Conservation (phyloP, 148 eudicot genomes). For the Salicornia ramosissima region DNA sequence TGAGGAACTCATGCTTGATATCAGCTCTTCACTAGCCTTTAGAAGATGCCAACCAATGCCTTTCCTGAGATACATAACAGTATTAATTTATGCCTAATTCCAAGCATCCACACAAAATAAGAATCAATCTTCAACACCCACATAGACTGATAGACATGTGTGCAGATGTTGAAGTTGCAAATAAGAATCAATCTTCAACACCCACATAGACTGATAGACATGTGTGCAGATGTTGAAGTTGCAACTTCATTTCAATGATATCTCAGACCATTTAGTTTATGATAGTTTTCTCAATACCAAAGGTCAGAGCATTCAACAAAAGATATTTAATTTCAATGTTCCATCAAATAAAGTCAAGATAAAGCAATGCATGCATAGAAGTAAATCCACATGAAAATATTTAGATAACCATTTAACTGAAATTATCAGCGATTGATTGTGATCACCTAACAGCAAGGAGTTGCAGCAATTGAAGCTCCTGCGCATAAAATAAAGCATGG, state of each 20-base stretch:
- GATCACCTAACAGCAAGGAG: not conserved
- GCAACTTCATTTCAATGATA: not conserved
- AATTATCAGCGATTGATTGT: not conserved
- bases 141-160: not conserved
- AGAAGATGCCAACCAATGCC: constrained; percentile 98
- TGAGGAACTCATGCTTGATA: constrained; percentile 59
- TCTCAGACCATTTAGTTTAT: not conserved
- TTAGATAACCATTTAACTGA: not conserved
- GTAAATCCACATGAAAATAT: not conserved
- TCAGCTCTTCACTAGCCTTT: constrained; percentile 85
- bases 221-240: not conserved
- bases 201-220: not conserved
- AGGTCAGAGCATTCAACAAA: not conserved
- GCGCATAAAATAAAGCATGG: not conserved
- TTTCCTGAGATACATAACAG: constrained; percentile 47
- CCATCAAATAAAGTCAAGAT: not conserved
- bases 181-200: not conserved
- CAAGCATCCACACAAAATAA: not conserved
- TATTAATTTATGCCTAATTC: constrained; percentile 4
- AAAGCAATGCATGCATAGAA: not conserved
- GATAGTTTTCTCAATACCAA: not conserved
- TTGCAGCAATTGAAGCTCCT: not conserved
- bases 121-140: not conserved
- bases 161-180: not conserved
- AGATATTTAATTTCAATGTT: not conserved